These are phyloP conservation scores for Agapanthus africanus DNA, from an alignment of 106 monocot genomes.

Conservation along the genomic window DNA sequence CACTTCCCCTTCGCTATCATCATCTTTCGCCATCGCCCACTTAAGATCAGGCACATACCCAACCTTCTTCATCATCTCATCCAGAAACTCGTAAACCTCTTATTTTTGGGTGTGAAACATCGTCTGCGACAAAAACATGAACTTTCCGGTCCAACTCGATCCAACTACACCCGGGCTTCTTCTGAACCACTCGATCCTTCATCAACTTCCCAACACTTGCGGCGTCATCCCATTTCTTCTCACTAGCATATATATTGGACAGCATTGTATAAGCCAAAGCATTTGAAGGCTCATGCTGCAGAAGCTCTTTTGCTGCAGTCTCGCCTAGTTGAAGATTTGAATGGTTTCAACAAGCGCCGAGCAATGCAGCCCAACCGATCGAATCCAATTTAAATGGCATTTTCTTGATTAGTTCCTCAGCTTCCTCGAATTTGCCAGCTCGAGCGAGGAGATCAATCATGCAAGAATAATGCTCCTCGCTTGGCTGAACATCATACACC, in stretches of 20 bases:
- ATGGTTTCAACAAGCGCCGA: constrained; percentile 53
- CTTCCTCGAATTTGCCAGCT: constrained; percentile 42
- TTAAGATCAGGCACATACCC: constrained; percentile 14
- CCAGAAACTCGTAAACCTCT: constrained; percentile 10
- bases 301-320: constrained; percentile 34
- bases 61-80: background rate
- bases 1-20: constrained; percentile 12
- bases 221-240: constrained; percentile 42
- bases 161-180: constrained; percentile 59
- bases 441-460: constrained; percentile 60
- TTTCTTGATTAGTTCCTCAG: constrained; percentile 30
- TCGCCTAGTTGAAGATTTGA: constrained; percentile 38
- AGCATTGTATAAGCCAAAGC: constrained; percentile 50
- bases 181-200: constrained; percentile 40
- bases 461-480: constrained; percentile 27
- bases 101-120: constrained; percentile 21
- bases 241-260: constrained; percentile 13
- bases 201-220: constrained; percentile 36
- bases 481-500: constrained; percentile 21
- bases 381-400: constrained; percentile 47
- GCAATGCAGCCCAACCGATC: constrained; percentile 47
- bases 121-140: constrained; percentile 63
- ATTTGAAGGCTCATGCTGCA: constrained; percentile 43
- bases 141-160: constrained; percentile 46
- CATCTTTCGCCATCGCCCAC: constrained; percentile 16